phyloP scores from a whole-genome alignment of 1,284 basidiomycete genomes.

The Testicularia cyperi region DNA sequence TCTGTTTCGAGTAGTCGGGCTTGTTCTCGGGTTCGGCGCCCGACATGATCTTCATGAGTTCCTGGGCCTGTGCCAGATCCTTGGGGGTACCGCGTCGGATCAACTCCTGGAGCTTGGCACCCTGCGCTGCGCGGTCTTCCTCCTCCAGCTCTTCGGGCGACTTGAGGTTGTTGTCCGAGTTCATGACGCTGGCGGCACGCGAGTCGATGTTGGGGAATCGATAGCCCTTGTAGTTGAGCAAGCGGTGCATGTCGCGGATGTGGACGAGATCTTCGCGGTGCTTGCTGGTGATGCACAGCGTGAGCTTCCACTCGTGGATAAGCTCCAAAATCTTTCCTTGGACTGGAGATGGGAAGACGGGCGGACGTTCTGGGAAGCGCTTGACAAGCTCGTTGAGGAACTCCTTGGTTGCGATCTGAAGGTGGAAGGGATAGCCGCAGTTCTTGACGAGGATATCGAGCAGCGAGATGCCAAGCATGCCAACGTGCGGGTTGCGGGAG shows the following conservation, averaged over 20 bases:
- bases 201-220: conserved; percentile 56
- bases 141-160: conserved; percentile 93
- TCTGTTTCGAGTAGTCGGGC: conserved; percentile 87
- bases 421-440: conserved; percentile 93
- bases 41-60: conserved; percentile 93
- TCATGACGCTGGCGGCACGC: conserved; percentile 51
- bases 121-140: conserved; percentile 91
- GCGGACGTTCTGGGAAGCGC: conserved; percentile 94
- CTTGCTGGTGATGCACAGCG: conserved; percentile 82
- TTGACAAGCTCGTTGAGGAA: conserved; percentile 98
- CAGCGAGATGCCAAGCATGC: conserved; percentile 72
- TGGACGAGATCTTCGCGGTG: conserved; percentile 97
- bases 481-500: conserved; percentile 84
- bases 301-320: conserved; percentile 93
- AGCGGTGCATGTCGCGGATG: conserved; percentile 94
- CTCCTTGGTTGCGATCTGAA: conserved; percentile 97
- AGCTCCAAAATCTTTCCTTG: conserved; percentile 93
- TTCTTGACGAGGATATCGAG: conserved; percentile 92
- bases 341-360: conserved; percentile 87
- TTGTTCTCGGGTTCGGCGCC: conserved; percentile 93
- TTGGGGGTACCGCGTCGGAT: conserved; percentile 93
- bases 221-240: conserved; percentile 84
- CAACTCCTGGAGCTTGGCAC: conserved; percentile 95
- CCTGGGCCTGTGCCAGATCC: conserved; percentile 92
- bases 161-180: conserved; percentile 73